These are phyloP conservation scores for Plicaturopsis crispa DNA, from an alignment of 768 basidiomycete species.

Conservation along the genomic window DNA sequence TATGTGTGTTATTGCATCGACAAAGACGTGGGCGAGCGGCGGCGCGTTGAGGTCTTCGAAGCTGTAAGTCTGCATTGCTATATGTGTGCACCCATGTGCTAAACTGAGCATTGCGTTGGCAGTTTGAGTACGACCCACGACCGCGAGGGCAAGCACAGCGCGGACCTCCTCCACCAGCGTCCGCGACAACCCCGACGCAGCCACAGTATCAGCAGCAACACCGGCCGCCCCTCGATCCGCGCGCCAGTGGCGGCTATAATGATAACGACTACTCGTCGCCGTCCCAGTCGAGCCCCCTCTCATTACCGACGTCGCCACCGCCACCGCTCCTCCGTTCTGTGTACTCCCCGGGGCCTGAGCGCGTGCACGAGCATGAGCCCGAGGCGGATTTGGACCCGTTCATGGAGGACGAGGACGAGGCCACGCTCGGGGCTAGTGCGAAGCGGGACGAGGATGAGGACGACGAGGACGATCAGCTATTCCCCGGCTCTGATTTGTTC, in stretches of 20 bases:
- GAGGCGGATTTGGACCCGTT: conserved; percentile 26
- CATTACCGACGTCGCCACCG: conserved; percentile 11
- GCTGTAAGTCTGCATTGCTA: conserved; percentile 32
- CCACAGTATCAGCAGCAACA: neutral
- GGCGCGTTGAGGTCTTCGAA: conserved; percentile 44
- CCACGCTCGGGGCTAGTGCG: conserved; percentile 9
- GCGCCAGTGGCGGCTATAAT: conserved; percentile 2
- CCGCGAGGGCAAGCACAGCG: conserved; percentile 9
- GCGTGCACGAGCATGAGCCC: conserved; percentile 1
- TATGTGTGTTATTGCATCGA: conserved; percentile 67
- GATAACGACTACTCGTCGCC: neutral
- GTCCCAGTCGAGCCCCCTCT: conserved; percentile 7
- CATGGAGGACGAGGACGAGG: conserved; percentile 9
- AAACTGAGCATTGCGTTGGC: conserved; percentile 4
- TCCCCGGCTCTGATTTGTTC: conserved; percentile 36
- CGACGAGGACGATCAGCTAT: conserved; percentile 27
- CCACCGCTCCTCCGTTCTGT: conserved; percentile 1
- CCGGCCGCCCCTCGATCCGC: conserved; percentile 7
- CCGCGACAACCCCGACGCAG: conserved; percentile 6
- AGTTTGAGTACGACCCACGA: conserved; percentile 33
- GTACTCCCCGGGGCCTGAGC: conserved; percentile 1
- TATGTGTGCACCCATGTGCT: neutral
- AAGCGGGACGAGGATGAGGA: conserved; percentile 15
- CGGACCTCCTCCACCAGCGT: conserved; percentile 8
- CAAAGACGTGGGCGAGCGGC: conserved; percentile 41